Evolutionary conservation across 1,284 basidiomycete species (phyloP).

Genomic region (Ustilago esculenta): DNA sequence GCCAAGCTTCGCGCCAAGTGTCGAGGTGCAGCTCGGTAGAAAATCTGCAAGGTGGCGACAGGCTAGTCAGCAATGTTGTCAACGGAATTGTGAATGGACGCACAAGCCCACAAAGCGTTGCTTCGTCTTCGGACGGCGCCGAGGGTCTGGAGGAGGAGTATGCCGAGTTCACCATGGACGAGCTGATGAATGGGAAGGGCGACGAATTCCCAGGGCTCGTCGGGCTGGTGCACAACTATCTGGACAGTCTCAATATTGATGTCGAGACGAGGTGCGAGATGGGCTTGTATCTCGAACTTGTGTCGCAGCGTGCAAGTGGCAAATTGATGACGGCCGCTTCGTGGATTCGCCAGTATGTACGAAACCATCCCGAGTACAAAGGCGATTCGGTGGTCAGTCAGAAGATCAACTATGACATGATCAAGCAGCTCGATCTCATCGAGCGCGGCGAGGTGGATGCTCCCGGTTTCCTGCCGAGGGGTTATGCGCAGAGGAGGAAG

Average conservation of each 20-base stretch:
- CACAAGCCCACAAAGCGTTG: constrained; percentile 27
- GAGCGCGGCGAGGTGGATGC: constrained; percentile 64
- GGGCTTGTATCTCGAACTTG: constrained; percentile 67
- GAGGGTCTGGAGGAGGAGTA: constrained; percentile 77
- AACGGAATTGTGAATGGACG: constrained; percentile 9
- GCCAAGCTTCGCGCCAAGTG: constrained; percentile 42
- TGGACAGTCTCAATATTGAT: constrained; percentile 86
- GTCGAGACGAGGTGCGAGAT: constrained; percentile 75
- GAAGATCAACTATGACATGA: constrained; percentile 93
- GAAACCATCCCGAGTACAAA: constrained; percentile 87
- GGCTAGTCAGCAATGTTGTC: not conserved
- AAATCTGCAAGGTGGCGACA: constrained; percentile 8
- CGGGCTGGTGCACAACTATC: constrained; percentile 83
- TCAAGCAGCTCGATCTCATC: constrained; percentile 89
- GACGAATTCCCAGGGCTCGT: constrained; percentile 84
- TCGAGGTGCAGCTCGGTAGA: constrained; percentile 22
- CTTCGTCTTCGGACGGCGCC: constrained; percentile 8
- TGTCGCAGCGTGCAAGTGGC: constrained; percentile 79
- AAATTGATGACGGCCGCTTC: constrained; percentile 89
- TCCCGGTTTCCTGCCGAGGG: constrained; percentile 62
- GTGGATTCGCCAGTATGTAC: constrained; percentile 93
- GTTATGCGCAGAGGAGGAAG: constrained; percentile 51
- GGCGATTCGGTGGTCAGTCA: constrained; percentile 87
- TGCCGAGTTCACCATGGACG: constrained; percentile 88
- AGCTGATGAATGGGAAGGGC: constrained; percentile 91